Conservation (phyloP, 805 yeast genomes). For the Starmera amethionina region DNA sequence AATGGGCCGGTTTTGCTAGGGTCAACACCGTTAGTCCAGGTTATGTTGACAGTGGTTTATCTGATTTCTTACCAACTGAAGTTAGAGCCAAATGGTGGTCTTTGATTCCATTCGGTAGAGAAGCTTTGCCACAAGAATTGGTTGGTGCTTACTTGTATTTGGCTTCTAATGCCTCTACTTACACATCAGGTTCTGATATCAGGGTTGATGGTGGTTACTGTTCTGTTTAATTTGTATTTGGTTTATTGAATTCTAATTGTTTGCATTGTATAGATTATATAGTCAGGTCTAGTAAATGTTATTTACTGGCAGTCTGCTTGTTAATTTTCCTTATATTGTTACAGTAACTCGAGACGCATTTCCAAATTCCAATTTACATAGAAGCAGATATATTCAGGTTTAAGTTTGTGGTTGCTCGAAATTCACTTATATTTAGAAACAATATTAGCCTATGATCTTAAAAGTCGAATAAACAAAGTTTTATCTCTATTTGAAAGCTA, state of each 20-base stretch:
- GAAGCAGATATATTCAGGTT: too few relatives aligned
- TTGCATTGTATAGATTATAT: too few relatives aligned
- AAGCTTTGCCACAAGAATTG: conserved; percentile 63
- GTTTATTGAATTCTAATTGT: not conserved
- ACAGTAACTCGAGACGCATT: too few relatives aligned
- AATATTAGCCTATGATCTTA: too few relatives aligned
- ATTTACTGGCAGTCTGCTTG: too few relatives aligned
- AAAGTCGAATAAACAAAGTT: too few relatives aligned
- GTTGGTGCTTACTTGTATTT: conserved; percentile 73
- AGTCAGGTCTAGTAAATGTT: too few relatives aligned
- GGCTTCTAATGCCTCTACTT: conserved; percentile 74
- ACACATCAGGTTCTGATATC: conserved; percentile 71
- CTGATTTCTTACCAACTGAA: conserved; percentile 35
- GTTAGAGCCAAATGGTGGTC: conserved; percentile 39
- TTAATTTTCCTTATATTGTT: too few relatives aligned
- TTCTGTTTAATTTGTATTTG: conserved; percentile 7
- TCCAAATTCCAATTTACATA: too few relatives aligned
- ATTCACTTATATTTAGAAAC: too few relatives aligned
- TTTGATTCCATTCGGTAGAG: conserved; percentile 61
- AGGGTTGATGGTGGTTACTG: conserved; percentile 72
- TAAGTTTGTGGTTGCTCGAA: too few relatives aligned
- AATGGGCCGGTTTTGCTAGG: conserved; percentile 84
- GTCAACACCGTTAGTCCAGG: conserved; percentile 81
- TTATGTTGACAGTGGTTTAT: conserved; percentile 68
- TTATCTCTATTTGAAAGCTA: too few relatives aligned